Conservation (phyloP, 306 rosid species). For the Potentilla sterilis region DNA sequence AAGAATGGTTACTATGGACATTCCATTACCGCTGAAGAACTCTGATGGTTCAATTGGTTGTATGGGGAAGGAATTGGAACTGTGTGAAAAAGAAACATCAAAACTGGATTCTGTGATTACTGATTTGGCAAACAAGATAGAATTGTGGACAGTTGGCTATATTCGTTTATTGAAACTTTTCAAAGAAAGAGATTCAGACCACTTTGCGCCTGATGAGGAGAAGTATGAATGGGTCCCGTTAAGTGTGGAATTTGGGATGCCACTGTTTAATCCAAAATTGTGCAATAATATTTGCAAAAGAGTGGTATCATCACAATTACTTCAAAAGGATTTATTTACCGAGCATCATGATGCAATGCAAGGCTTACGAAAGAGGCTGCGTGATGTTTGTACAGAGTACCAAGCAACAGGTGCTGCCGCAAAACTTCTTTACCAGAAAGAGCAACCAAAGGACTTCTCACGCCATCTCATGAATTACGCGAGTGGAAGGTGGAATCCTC, state of each 20-base stretch:
- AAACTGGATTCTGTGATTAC: constrained; percentile 59
- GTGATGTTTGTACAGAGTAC: constrained; percentile 76
- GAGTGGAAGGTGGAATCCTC: constrained; percentile 90
- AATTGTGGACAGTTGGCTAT: constrained; percentile 85
- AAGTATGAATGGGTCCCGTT: constrained; percentile 92
- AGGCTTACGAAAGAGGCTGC: constrained; percentile 70
- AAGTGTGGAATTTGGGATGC: constrained; percentile 90
- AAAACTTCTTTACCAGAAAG: constrained; percentile 83
- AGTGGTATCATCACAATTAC: constrained; percentile 74
- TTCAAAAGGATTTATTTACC: constrained; percentile 63
- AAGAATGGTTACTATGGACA: constrained; percentile 64
- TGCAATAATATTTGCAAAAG: constrained; percentile 74
- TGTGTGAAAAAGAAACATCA: constrained; percentile 55
- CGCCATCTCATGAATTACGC: constrained; percentile 62
- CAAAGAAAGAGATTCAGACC: constrained; percentile 48
- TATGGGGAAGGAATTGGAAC: constrained; percentile 66
- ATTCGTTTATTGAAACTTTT: constrained; percentile 72
- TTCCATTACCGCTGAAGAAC: constrained; percentile 88
- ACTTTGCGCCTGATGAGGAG: constrained; percentile 45
- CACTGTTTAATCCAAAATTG: constrained; percentile 79
- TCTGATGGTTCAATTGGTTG: constrained; percentile 65
- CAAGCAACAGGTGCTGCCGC: constrained; percentile 84
- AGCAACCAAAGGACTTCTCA: constrained; percentile 63
- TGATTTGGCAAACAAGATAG: constrained; percentile 58
- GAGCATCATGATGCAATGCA: constrained; percentile 89